These are phyloP conservation scores for Aspergillus brasiliensis DNA, from an alignment of 2,329 filamentous ascomycete genomes.

Conservation along the genomic window DNA sequence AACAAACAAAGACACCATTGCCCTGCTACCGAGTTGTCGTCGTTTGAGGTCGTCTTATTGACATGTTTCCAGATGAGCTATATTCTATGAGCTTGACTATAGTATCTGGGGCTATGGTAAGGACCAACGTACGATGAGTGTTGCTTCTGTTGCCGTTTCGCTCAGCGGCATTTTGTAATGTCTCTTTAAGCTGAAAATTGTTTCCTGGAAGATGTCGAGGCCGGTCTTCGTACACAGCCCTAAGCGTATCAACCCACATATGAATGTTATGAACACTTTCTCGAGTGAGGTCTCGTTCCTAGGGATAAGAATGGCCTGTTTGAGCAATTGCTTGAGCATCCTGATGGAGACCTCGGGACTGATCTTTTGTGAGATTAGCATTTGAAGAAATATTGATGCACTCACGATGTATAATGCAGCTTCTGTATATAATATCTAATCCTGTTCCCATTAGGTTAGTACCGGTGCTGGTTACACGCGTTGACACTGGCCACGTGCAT, in stretches of 20 bases:
- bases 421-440: slow-evolving; percentile 69
- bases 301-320: slow-evolving; percentile 55
- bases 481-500: slow-evolving; percentile 39
- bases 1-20: slow-evolving; percentile 71
- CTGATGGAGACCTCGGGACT: slow-evolving; percentile 44
- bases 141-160: slow-evolving; percentile 59
- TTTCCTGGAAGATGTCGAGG: slow-evolving; percentile 31
- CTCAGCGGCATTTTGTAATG: slow-evolving; percentile 54
- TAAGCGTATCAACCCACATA: slow-evolving; percentile 63
- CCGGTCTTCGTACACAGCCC: slow-evolving; percentile 40
- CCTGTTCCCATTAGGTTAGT: slow-evolving; percentile 22
- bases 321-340: slow-evolving; percentile 67
- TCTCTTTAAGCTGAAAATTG: slow-evolving; percentile 41
- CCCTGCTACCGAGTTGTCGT: slow-evolving; percentile 58
- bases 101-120: too few relatives aligned
- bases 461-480: not conserved
- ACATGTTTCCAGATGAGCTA: slow-evolving; percentile 81
- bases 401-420: slow-evolving; percentile 58
- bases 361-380: slow-evolving; percentile 9
- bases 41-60: slow-evolving; percentile 59
- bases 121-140: slow-evolving; percentile 40
- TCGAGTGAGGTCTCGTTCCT: slow-evolving; percentile 65
- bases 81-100: not conserved
- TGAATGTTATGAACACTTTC: slow-evolving; percentile 65
- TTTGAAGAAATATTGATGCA: too few relatives aligned